Evolutionary conservation across 768 basidiomycete species (phyloP), one percentile per base, ranked within the genome.

Genomic region (Boletus huronensis): DNA sequence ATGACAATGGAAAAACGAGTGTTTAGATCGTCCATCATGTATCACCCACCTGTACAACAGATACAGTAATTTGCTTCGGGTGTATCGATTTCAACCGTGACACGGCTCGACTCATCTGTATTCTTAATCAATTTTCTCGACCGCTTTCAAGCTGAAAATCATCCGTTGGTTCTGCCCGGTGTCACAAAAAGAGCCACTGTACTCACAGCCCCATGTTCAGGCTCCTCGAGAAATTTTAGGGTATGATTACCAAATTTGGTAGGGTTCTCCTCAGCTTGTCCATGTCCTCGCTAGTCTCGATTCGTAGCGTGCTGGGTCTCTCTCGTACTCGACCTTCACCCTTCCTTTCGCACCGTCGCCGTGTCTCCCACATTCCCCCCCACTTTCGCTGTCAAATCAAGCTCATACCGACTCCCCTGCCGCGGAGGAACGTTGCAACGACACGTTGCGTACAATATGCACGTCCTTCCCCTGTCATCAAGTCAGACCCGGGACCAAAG

Each of bases 201-300:
- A 17, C 45, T 32, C 45, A 47, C 45, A 5, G 16, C 6, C 23
- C 16, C 23, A 3, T 29, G 39, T 17, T 21, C 39, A 11, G 21
- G 48, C 21, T 11, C 45, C 6, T 17, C 17, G 23, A 34, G 8
- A 16, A 21, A n/a, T n/a, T n/a, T n/a, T n/a, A n/a, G n/a, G n/a
- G n/a, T n/a, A n/a, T n/a, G n/a, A 32, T 25, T 35, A 3, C 47
- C 47, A 35, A 41, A 64, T 64, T 50, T 55, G 50, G 58, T 2
- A 52, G 13, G 16, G 3, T 17, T 23, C 11, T 3, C 39, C 31
- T 14, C 11, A 7, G 16, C 35, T 47, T 41, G 53, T 25, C 31
- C 47, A 65, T 67, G 64, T 55, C 57, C 36, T 54, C 52, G 21
- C 43, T 39, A 2, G 40, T 56, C 19, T 17, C 32, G 17, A 29